Evolutionary conservation across 306 rosid genomes (phyloP).

Genomic region (Delonix regia): DNA sequence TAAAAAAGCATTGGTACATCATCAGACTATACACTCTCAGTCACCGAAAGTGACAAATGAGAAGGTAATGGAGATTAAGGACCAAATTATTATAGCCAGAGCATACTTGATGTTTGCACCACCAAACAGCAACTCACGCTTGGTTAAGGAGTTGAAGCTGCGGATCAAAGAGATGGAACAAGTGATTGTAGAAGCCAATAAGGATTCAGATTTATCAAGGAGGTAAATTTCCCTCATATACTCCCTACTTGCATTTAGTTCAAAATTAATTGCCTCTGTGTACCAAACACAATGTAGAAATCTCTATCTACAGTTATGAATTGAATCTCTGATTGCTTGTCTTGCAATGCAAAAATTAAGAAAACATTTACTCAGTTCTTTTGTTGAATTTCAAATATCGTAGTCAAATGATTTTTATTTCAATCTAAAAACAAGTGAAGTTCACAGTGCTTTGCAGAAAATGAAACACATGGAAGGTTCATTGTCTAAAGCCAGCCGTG

Average conservation of each 20-base stretch:
- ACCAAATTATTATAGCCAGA: constrained; percentile 86
- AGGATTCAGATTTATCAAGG: constrained; percentile 73
- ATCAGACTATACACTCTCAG: constrained; percentile 39
- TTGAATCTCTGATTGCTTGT: constrained; percentile 22
- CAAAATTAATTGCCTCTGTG: constrained; percentile 4
- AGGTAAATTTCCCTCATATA: constrained; percentile 55
- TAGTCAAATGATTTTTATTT: constrained; percentile 27
- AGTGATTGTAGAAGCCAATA: constrained; percentile 64
- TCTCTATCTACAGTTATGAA: constrained; percentile 4
- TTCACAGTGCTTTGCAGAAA: constrained; percentile 91
- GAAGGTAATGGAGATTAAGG: constrained; percentile 74
- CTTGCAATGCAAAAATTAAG: constrained; percentile 20
- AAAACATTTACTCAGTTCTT: constrained; percentile 19
- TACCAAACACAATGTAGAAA: constrained; percentile 19
- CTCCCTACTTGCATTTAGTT: constrained; percentile 28
- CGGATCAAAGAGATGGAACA: constrained; percentile 79
- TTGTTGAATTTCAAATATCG: constrained; percentile 34
- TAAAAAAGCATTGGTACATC: constrained; percentile 37
- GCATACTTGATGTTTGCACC: constrained; percentile 73
- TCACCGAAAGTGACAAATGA: constrained; percentile 45
- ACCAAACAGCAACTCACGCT: constrained; percentile 68
- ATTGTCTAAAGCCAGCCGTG: constrained; percentile 68
- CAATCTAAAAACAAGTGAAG: constrained; percentile 59
- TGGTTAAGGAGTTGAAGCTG: constrained; percentile 80
- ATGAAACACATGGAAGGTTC: constrained; percentile 85